A percentile compares a stretch with the other conserved stretches of the same genome.
Conservation (phyloP, 1,284 basidiomycete species). For the Leccinum subrobustum region DNA sequence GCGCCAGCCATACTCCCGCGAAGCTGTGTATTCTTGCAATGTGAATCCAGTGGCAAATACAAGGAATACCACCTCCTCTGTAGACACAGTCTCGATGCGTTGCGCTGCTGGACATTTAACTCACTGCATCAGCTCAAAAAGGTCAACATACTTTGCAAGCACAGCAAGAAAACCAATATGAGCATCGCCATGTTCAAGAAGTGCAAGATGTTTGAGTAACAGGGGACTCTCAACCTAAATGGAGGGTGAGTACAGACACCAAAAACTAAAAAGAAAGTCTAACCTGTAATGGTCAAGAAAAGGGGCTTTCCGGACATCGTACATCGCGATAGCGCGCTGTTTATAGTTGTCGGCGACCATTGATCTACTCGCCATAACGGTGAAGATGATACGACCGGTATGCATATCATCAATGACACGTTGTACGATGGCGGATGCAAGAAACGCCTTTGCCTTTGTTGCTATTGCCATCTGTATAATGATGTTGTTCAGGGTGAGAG, state of each 20-base stretch:
- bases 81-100: constrained; percentile 48
- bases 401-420: constrained; percentile 83
- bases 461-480: constrained; percentile 77
- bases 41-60: constrained; percentile 75
- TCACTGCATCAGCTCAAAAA: background rate
- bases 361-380: constrained; percentile 63
- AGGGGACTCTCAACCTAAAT: constrained; percentile 73
- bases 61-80: constrained; percentile 72
- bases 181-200: constrained; percentile 74
- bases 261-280: constrained; percentile 5
- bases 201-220: constrained; percentile 77
- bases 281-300: constrained; percentile 83
- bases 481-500: background rate
- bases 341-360: constrained; percentile 88
- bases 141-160: constrained; percentile 57
- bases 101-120: constrained; percentile 46
- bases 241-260: constrained; percentile 5
- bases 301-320: constrained; percentile 69
- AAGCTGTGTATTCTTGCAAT: constrained; percentile 78
- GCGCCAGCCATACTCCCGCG: constrained; percentile 82
- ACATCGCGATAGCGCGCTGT: constrained; percentile 69
- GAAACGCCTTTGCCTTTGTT: constrained; percentile 75
- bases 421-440: constrained; percentile 79
- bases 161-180: constrained; percentile 70
- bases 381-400: constrained; percentile 68